These are phyloP conservation scores for Lactuca saligna DNA, from an alignment of 129 eudicot species.

Conservation along the genomic window DNA sequence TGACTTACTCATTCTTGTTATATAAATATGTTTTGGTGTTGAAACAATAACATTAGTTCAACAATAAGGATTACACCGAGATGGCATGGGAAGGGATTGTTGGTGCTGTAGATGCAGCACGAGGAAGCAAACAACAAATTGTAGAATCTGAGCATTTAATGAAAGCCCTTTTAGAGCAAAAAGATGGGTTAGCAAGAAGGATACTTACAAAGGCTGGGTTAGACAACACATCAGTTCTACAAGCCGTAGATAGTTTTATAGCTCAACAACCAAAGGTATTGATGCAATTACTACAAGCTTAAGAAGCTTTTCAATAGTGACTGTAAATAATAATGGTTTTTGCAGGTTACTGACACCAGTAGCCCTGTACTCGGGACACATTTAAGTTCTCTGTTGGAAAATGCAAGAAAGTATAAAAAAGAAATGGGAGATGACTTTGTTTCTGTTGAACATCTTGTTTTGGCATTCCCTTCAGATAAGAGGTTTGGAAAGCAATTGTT, in stretches of 20 bases:
- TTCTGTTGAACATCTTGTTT: conserved; percentile 84
- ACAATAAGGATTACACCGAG: conserved; percentile 71
- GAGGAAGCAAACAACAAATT: conserved; percentile 69
- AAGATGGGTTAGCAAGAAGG: conserved; percentile 88
- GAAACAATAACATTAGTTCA: conserved; percentile 35
- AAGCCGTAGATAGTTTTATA: conserved; percentile 74
- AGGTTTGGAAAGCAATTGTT: conserved; percentile 79
- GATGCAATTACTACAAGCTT: background rate
- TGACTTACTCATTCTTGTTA: background rate
- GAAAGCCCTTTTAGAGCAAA: conserved; percentile 94
- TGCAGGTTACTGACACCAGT: conserved; percentile 85
- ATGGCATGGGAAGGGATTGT: conserved; percentile 96
- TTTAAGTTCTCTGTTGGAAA: conserved; percentile 54
- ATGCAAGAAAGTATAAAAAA: conserved; percentile 66
- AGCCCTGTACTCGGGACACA: conserved; percentile 73
- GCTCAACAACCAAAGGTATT: conserved; percentile 85
- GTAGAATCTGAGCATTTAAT: conserved; percentile 87
- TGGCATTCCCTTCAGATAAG: conserved; percentile 68
- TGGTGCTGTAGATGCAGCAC: conserved; percentile 82
- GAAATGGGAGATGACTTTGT: conserved; percentile 87
- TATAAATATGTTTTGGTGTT: background rate
- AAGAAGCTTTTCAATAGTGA: background rate
- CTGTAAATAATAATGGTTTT: background rate
- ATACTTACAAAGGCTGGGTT: conserved; percentile 89
- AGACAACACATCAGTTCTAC: conserved; percentile 84